Evolutionary conservation across 2,329 filamentous ascomycete genomes (phyloP), one percentile per base, ranked within the genome.

Genomic region (Pyrenophora teres): DNA sequence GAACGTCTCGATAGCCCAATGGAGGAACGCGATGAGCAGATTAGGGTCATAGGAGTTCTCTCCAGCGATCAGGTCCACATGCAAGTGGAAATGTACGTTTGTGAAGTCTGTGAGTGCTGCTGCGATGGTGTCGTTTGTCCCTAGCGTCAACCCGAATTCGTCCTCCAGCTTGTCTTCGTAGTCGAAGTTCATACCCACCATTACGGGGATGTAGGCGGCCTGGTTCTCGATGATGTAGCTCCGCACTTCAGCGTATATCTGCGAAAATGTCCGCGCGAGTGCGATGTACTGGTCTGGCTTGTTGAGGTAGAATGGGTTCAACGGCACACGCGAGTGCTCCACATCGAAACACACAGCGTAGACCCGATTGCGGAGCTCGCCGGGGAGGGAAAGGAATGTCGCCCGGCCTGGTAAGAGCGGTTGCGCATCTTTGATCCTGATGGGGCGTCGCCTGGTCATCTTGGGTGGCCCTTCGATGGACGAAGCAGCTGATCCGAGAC

Each of bases 371-470:
- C 40, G 33, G n/a, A 49, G 15, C 21, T 53, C 50, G 30, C 27
- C 50, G 16, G 50, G 40, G 9, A 53, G 39, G n/a, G 15, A 12
- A 6, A 53, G 30, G 36, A 53, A 16, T 16, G 50, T 53, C 18
- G 16, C 21, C 10, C 45, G 32, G 7, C 31, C 30, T 18, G 33
- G 19, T 0, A 35, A 25, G 9, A 41, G 30, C 21, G 40, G 36
- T 4, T 40, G 30, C 25, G 35, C 27, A 7, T 40, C 15, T 31
- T 40, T 40, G 16, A 4, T 8, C 4, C 18, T 10, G 31, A 49
- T 52, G 8, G 15, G 9, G 6, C 35, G 27, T n/a, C 43, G 50
- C 2, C 7, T 2, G 0, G 23, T 19, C 3, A 25, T 45, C 12
- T 13, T 8, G 16, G 16, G 12, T 32, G 15, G 15, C 12, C 39